These are phyloP conservation scores for Trifolium fragiferum DNA, from an alignment of 306 rosid species.

Conservation along the genomic window DNA sequence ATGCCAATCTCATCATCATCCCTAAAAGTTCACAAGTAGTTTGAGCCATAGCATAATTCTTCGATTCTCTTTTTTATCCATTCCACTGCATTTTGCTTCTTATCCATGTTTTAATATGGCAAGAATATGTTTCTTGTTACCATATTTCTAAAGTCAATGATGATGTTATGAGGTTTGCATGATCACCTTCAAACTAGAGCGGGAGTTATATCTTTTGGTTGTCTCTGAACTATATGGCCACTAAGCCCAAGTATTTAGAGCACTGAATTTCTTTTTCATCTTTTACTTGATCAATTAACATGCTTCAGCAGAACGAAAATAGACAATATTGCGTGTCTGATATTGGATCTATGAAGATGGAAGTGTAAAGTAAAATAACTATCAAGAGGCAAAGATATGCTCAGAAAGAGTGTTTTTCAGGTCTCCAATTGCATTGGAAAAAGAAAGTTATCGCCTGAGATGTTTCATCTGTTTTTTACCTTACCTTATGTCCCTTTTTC, in stretches of 20 bases:
- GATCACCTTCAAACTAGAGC: conserved; percentile 7
- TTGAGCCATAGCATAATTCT: conserved; percentile 26
- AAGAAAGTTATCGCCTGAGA: conserved; percentile 28
- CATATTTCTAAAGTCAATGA: background rate
- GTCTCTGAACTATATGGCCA: conserved; percentile 27
- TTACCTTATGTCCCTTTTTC: conserved; percentile 35
- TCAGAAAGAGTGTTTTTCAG: conserved; percentile 39
- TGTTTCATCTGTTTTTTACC: conserved; percentile 30
- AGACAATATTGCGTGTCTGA: conserved; percentile 45
- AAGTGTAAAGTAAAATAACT: conserved; percentile 48
- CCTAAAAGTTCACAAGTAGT: conserved; percentile 25
- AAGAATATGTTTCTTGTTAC: conserved; percentile 33
- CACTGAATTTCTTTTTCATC: conserved; percentile 39
- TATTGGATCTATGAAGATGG: conserved; percentile 44
- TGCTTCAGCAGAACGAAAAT: conserved; percentile 48
- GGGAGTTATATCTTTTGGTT: conserved; percentile 10
- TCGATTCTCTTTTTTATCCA: conserved; percentile 16
- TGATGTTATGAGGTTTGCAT: conserved; percentile 24
- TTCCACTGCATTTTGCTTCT: conserved; percentile 30
- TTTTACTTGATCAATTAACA: conserved; percentile 41
- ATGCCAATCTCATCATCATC: conserved; percentile 31
- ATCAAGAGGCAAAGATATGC: conserved; percentile 37
- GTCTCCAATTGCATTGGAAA: conserved; percentile 39
- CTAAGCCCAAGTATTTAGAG: conserved; percentile 35
- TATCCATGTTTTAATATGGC: conserved; percentile 22